Evolutionary conservation across 2,329 filamentous ascomycete genomes (phyloP).

Genomic region (Beauveria scarabaeidicola): DNA sequence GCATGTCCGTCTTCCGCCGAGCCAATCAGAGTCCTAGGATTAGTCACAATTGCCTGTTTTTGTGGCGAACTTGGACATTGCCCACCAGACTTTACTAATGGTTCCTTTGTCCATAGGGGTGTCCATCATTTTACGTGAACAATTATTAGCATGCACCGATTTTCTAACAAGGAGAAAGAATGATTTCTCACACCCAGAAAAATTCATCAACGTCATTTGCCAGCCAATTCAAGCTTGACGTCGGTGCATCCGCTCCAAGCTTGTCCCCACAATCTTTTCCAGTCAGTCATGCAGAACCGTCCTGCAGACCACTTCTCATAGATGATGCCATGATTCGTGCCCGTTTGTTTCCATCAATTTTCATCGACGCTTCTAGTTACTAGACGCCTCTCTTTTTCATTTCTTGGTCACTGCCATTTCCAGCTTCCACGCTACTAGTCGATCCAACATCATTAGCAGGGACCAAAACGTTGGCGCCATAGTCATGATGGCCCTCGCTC

Average conservation of each 20-base stretch:
- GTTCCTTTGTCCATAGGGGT: background rate
- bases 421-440: constrained; percentile 1
- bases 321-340: background rate
- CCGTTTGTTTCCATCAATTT: background rate
- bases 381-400: background rate
- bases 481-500: constrained; percentile 33
- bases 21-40: constrained; percentile 28
- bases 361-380: background rate
- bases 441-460: constrained; percentile 3
- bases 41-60: constrained; percentile 20
- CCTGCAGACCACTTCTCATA: constrained; percentile 5
- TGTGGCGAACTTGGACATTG: background rate
- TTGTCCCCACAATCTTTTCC: background rate
- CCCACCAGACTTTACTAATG: background rate
- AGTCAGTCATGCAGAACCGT: background rate
- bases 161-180: background rate
- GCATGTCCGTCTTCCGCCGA: constrained; percentile 24
- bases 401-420: background rate
- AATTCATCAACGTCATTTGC: background rate
- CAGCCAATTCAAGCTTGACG: background rate
- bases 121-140: background rate
- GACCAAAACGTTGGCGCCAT: constrained; percentile 14
- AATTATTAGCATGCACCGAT: background rate
- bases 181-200: background rate
- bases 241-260: background rate